These are phyloP conservation scores for Lactarius vividus DNA, from an alignment of 768 basidiomycete genomes.

Conservation along the genomic window DNA sequence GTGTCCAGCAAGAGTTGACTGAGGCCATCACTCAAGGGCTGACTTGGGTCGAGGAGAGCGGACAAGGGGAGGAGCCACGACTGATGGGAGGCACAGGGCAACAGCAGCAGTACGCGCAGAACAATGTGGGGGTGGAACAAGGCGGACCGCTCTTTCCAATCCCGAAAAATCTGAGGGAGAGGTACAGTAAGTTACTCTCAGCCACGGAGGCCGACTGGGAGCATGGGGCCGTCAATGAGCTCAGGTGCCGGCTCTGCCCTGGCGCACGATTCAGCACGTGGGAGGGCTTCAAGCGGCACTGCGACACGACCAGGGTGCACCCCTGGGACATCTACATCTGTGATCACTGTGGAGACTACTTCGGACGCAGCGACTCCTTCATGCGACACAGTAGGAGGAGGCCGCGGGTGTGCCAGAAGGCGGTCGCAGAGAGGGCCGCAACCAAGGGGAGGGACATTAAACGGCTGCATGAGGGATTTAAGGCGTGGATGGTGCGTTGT, in stretches of 20 bases:
- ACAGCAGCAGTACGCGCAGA: no score
- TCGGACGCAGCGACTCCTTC: background rate
- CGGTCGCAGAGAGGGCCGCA: background rate
- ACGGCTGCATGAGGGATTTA: background rate
- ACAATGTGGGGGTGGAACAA: background rate
- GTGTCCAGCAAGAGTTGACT: background rate
- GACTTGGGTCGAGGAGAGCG: background rate
- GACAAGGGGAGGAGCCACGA: background rate
- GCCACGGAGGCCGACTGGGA: background rate
- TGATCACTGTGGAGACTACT: background rate
- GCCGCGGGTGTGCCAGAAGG: background rate
- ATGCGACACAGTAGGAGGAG: background rate
- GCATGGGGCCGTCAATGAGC: background rate
- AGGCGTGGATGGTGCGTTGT: background rate
- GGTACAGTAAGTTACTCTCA: background rate
- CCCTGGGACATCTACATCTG: background rate
- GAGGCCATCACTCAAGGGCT: background rate
- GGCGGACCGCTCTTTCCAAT: background rate
- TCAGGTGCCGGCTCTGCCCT: conserved; percentile 5
- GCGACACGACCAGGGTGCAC: background rate
- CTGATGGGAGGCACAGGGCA: background rate
- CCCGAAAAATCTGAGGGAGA: background rate
- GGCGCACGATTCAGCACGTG: background rate
- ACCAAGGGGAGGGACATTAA: background rate
- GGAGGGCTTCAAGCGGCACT: background rate